Evolutionary conservation across 139 green algal species (phyloP).

Genomic region (Haematococcus sp.): DNA sequence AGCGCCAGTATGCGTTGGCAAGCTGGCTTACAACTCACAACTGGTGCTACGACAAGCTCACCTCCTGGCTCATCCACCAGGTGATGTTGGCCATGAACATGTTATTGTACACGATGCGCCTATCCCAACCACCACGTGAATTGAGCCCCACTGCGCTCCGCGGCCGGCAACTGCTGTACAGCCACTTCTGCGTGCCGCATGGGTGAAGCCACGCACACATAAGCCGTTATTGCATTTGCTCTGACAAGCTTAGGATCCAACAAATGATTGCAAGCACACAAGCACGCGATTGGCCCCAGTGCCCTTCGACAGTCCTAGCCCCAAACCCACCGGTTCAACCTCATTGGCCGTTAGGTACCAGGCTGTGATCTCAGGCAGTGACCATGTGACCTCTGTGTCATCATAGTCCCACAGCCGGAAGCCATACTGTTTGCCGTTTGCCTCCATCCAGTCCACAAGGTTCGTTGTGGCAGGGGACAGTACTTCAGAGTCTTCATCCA

Average conservation of each 20-base stretch:
- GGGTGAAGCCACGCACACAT: too few species aligned
- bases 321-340: conserved; percentile 9
- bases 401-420: conserved; percentile 16
- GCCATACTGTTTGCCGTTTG: conserved; percentile 8
- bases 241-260: too few species aligned
- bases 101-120: conserved; percentile 15
- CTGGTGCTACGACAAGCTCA: not conserved
- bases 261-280: too few species aligned
- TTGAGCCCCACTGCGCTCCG: conserved; percentile 5
- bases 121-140: conserved; percentile 7
- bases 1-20: too few species aligned
- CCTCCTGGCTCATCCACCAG: conserved; percentile 8
- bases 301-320: too few species aligned
- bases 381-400: conserved; percentile 1
- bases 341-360: conserved; percentile 16
- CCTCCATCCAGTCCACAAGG: conserved; percentile 12
- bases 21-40: too few species aligned
- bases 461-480: not conserved
- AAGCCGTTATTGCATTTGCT: too few species aligned
- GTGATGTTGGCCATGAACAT: conserved; percentile 17
- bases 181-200: conserved; percentile 9
- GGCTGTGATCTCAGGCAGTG: conserved; percentile 11
- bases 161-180: conserved; percentile 4
- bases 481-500: conserved; percentile 17
- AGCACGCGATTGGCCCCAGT: too few species aligned